Conservation (phyloP, 2,329 filamentous ascomycete species). For the Ploettnerulaceae sp. region DNA sequence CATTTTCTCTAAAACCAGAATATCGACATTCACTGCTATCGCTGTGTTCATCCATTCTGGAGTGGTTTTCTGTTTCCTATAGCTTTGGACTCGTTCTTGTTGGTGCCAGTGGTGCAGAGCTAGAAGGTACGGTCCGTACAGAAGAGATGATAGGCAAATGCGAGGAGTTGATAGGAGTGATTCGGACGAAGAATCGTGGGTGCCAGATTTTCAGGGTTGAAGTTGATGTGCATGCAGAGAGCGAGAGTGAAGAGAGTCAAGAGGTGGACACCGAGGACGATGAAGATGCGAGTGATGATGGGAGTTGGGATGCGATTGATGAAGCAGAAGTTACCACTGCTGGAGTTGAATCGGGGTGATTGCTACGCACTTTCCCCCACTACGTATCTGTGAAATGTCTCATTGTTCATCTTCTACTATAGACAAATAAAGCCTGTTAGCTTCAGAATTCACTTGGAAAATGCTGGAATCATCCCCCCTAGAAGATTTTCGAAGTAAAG, state of each 20-base stretch:
- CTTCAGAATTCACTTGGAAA: too few species aligned
- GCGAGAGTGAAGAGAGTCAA: constrained; percentile 4
- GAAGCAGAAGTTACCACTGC: not conserved
- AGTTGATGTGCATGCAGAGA: constrained; percentile 7
- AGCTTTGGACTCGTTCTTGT: not conserved
- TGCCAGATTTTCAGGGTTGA: constrained; percentile 14
- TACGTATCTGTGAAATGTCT: too few species aligned
- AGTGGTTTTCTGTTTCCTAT: constrained; percentile 9
- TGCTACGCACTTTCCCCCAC: too few species aligned
- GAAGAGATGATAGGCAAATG: constrained; percentile 1
- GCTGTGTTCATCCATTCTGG: constrained; percentile 13
- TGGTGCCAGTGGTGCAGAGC: not conserved
- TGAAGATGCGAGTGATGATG: constrained; percentile 14
- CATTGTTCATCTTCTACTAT: too few species aligned
- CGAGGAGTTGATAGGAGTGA: not conserved
- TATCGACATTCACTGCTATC: constrained; percentile 11
- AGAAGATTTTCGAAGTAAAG: too few species aligned
- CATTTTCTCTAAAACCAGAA: constrained; percentile 13
- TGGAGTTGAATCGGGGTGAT: not conserved
- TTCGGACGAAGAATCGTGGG: constrained; percentile 9
- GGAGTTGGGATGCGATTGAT: constrained; percentile 12
- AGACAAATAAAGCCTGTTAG: too few species aligned
- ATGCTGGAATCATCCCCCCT: too few species aligned
- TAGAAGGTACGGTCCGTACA: not conserved
- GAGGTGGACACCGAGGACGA: not conserved